Conservation (phyloP, 352 stramenopile genomes). For the Blastocystis sp. region DNA sequence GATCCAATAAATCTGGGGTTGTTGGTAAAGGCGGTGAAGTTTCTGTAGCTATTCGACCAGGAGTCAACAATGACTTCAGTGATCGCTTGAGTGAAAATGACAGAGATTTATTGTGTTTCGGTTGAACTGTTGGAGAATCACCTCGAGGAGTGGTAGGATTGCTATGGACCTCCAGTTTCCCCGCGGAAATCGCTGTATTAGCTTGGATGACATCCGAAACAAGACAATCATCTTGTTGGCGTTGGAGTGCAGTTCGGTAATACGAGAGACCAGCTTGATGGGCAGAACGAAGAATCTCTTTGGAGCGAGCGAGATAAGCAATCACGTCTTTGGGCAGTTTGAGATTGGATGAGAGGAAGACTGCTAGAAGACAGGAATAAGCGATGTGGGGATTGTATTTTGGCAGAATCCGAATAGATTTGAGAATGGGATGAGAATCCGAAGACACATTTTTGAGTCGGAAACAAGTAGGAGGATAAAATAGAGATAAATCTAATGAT, state of each 20-base stretch:
- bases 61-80: not conserved
- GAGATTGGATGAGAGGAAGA: conserved; percentile 42
- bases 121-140: not conserved
- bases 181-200: not conserved
- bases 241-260: conserved; percentile 16
- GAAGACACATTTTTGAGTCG: conserved; percentile 43
- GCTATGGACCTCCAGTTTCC: not conserved
- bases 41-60: too few relatives aligned
- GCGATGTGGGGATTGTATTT: conserved; percentile 8
- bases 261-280: not conserved
- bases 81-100: not conserved
- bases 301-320: not conserved
- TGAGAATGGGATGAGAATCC: conserved; percentile 51
- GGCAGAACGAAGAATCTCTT: conserved; percentile 19
- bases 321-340: conserved; percentile 16
- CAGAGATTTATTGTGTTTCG: not conserved
- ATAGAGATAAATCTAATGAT: not conserved
- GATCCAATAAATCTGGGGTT: not conserved
- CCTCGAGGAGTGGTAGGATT: not conserved
- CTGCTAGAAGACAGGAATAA: conserved; percentile 42
- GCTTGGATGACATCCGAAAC: not conserved
- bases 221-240: not conserved
- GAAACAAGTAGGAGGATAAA: conserved; percentile 12
- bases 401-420: conserved; percentile 17
- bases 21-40: not conserved